Evolutionary conservation across 2,329 filamentous ascomycete genomes (phyloP).

Genomic region (Epichloe aotearoae): DNA sequence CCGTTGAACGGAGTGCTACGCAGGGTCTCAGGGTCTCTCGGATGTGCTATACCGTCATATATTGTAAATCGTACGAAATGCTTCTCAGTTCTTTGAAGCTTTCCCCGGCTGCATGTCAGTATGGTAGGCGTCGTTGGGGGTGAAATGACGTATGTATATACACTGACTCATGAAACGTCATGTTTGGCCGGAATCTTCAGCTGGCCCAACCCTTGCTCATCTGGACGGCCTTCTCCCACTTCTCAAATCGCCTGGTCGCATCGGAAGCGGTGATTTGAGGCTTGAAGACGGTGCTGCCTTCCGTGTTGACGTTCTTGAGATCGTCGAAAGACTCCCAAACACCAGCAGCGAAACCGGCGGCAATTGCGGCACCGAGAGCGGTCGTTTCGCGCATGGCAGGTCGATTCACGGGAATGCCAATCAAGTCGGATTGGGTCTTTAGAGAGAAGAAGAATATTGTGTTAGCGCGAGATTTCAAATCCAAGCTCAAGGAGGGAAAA

Average conservation of each 20-base stretch:
- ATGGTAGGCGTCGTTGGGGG: too few relatives aligned
- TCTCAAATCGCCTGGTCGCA: slow-evolving; percentile 49
- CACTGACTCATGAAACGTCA: not conserved
- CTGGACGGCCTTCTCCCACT: slow-evolving; percentile 65
- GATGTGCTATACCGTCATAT: too few relatives aligned
- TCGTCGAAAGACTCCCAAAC: slow-evolving; percentile 65
- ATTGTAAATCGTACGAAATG: too few relatives aligned
- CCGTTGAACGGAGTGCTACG: too few relatives aligned
- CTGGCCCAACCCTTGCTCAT: slow-evolving; percentile 63
- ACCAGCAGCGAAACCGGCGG: slow-evolving; percentile 63
- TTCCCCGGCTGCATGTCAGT: too few relatives aligned
- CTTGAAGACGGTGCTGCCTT: slow-evolving; percentile 55
- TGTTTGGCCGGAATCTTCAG: slow-evolving; percentile 7
- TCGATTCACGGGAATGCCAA: slow-evolving; percentile 64
- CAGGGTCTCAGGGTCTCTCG: too few relatives aligned
- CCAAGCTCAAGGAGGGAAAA: not conserved
- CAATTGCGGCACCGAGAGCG: slow-evolving; percentile 67
- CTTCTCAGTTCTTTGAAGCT: too few relatives aligned
- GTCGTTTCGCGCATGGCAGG: slow-evolving; percentile 77
- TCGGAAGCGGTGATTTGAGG: slow-evolving; percentile 48
- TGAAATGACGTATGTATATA: not conserved
- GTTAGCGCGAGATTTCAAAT: not conserved
- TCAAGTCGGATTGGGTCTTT: slow-evolving; percentile 65
- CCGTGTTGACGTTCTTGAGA: slow-evolving; percentile 56
- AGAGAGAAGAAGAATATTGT: not conserved